phyloP scores from a whole-genome alignment of 805 yeast genomes.

The Candida glaebosa region DNA sequence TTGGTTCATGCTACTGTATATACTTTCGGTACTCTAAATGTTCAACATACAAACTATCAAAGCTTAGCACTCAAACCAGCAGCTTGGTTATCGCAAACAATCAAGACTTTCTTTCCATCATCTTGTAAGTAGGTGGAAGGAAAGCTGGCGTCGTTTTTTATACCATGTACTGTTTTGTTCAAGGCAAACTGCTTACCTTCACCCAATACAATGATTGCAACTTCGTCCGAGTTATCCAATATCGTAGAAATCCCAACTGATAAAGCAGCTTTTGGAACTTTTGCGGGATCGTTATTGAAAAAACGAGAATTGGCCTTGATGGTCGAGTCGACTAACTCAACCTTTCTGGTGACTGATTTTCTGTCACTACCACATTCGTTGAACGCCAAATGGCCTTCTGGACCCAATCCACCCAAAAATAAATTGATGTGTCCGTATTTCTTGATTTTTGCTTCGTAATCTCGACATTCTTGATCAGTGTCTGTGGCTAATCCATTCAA shows the following conservation, averaged over 20 bases:
- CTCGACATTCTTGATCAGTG: conserved; percentile 42
- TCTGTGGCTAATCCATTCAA: conserved; percentile 50
- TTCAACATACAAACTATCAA: conserved; percentile 11
- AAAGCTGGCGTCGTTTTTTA: conserved; percentile 32
- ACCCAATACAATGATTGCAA: conserved; percentile 52
- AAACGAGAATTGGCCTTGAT: conserved; percentile 53
- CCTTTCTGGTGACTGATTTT: conserved; percentile 43
- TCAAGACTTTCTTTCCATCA: conserved; percentile 37
- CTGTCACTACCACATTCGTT: conserved; percentile 54
- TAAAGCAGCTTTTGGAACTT: conserved; percentile 51
- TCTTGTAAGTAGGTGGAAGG: conserved; percentile 51
- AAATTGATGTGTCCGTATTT: conserved; percentile 48
- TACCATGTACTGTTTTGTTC: conserved; percentile 40
- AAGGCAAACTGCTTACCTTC: conserved; percentile 44
- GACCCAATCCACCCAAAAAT: conserved; percentile 58
- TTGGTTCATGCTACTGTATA: too few species aligned
- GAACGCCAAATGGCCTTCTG: conserved; percentile 60
- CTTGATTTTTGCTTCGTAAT: conserved; percentile 47
- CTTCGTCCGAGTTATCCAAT: conserved; percentile 51
- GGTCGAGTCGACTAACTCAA: conserved; percentile 46
- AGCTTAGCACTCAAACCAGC: conserved; percentile 35
- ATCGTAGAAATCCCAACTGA: conserved; percentile 58
- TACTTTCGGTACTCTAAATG: too few species aligned
- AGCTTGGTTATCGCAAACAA: conserved; percentile 50
- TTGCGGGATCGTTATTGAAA: conserved; percentile 41